Base-by-base conservation (phyloP, 108 stramenopile species). In the Schizochytrium sp. region DNA sequence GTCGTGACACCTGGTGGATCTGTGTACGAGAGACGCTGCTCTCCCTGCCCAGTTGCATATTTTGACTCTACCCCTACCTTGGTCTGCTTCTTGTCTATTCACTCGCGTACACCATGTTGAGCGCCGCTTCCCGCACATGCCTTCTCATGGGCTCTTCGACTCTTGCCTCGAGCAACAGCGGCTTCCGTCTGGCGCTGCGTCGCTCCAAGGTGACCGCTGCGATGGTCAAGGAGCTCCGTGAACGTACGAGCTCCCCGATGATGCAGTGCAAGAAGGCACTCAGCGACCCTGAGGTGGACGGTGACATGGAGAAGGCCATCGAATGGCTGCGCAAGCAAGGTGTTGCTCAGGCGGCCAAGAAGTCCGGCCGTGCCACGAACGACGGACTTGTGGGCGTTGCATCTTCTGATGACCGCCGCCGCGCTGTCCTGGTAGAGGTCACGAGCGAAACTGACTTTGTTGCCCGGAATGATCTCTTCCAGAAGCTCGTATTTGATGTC, bases 261-360 rank as follows among this genome's bases (percentile, higher is more conserved):
- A 61, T 92, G 46, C 93, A 94, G 89, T 94, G 94, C 94, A 94
- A 93, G 76, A 92, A 92, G 49, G 94, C 94, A 2, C 53, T 94
- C 56, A 55, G 41, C 91, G 92, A 92, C 73, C 72, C 90, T 13
- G 91, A 91, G 61, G 92, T 93, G 4, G 87, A 57, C 28, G 93
- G 93, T 4, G 93, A 94, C 87, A 55, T 94, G 46, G 89, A 89
- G 56, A 87, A 90, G 53, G 94, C 94, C 50, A 89, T 94, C 72
- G 91, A 92, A 40, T 93, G 93, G 93, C 92, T 94, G 17, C 90
- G 94, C 46, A 91, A 93, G 91, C 92, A 88, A 61, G 94, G 94
- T 13, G 10, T 45, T 40, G 50, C 56, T 8, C 60, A 28, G 3
- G 91, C 89, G 8, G 76, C 87, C 46, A 91, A 89, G 83, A 88